Evolutionary conservation across 352 stramenopile genomes (phyloP).

Genomic region (Blastocystis sp.): DNA sequence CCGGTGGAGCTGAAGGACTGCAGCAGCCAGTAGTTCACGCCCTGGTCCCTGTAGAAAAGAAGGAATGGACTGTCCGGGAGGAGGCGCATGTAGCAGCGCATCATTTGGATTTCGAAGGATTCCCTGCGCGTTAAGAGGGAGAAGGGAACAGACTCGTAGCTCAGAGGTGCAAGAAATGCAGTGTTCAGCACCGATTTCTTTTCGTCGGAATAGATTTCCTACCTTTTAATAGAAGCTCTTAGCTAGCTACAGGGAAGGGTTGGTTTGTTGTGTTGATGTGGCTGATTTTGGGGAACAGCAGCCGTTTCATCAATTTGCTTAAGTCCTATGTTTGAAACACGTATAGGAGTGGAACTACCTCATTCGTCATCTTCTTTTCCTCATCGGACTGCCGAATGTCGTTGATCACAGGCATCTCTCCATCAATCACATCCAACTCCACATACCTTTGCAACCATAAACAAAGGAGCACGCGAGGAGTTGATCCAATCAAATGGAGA

Average conservation of each 20-base stretch:
- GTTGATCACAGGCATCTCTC: constrained; percentile 36
- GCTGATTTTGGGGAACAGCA: constrained; percentile 38
- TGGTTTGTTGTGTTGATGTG: constrained; percentile 67
- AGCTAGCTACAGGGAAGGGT: constrained; percentile 31
- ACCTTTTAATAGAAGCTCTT: background rate
- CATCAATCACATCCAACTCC: background rate
- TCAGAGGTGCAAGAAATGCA: constrained; percentile 33
- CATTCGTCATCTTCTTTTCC: constrained; percentile 14
- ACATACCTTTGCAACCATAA: constrained; percentile 31
- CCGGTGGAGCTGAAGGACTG: constrained; percentile 26
- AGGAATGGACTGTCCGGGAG: constrained; percentile 52
- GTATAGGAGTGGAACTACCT: background rate
- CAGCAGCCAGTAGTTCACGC: constrained; percentile 41
- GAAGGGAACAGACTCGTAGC: constrained; percentile 10
- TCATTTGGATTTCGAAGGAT: constrained; percentile 64
- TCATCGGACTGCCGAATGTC: constrained; percentile 30
- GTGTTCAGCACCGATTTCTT: constrained; percentile 48
- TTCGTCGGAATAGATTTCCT: constrained; percentile 54
- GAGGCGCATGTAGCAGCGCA: constrained; percentile 62
- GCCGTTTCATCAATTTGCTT: constrained; percentile 10
- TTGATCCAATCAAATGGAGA: constrained; percentile 62
- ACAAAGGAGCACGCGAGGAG: constrained; percentile 5
- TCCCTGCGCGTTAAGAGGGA: background rate
- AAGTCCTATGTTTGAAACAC: constrained; percentile 10
- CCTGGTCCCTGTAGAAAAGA: constrained; percentile 26